Evolutionary conservation across 2,329 filamentous ascomycete species (phyloP), one percentile per base, ranked within the genome.

Genomic region (Corniculantispora saksenae): DNA sequence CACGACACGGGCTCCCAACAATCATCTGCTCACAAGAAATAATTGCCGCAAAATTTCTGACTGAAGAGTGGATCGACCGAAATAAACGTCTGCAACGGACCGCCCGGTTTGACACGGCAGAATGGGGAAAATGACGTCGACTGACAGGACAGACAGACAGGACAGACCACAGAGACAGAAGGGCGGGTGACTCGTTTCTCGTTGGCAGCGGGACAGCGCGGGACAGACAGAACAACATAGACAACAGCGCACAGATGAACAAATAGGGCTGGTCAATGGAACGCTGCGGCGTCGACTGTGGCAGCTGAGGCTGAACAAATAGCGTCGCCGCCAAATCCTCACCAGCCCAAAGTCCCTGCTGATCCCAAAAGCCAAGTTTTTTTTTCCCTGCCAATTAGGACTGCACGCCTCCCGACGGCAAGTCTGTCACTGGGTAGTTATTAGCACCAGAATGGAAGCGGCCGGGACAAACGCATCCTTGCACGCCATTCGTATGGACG

Each of bases 31-130:
- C 19, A 29, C 10, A 47, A 35, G 45, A 51, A 47, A 13, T 25
- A 38, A 61, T 53, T 61, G 50, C 60, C 60, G 60, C 60, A 62
- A 47, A 51, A 38, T n/a, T n/a, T 35, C 57, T 25, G 21, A 12
- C 10, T 3, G 57, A 40, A 45, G 57, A 59, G 40, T 48, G 40
- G 21, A 27, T 9, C 5, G 23, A 5, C 8, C 58, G 32, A 32
- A 32, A 32, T 32, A 32, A 53, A 45, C 59, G 59, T 61, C 59
- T 61, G 47, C 32, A 29, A 61, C 58, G 48, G 48, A 61, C 27
- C 19, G 29, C 7, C 38, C 58, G 59, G 50, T 61, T 45, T 54
- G 35, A 43, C 35, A 61, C 59, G 59, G 59, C 32, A 54, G 13
- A 54, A 15, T 29, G 55, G 13, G 54, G 27, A 15, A 51, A 19